Evolutionary conservation across 768 basidiomycete species (phyloP).

Genomic region (Podaxis mareebaensis): DNA sequence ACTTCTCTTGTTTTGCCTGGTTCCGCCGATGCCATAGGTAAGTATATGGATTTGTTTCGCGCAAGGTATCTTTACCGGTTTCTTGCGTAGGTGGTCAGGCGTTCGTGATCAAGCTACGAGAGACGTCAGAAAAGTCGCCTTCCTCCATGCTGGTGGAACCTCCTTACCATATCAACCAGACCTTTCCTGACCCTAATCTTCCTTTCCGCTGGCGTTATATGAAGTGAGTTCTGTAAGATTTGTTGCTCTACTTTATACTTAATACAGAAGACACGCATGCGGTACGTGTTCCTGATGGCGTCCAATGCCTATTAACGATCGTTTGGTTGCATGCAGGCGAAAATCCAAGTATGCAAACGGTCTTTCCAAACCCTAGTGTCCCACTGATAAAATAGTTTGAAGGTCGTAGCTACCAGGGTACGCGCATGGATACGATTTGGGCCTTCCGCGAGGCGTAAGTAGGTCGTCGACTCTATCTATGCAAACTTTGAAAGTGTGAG

Average conservation of each 20-base stretch:
- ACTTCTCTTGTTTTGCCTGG: slow-evolving; percentile 78
- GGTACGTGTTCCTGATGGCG: slow-evolving; percentile 36
- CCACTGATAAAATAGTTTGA: background rate
- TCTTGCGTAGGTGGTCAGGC: slow-evolving; percentile 63
- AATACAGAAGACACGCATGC: slow-evolving; percentile 50
- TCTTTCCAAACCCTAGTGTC: background rate
- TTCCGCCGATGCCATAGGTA: slow-evolving; percentile 65
- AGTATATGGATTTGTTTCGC: slow-evolving; percentile 5
- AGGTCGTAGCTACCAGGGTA: slow-evolving; percentile 41
- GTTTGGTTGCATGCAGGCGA: slow-evolving; percentile 38
- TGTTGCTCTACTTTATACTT: background rate
- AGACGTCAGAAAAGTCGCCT: slow-evolving; percentile 68
- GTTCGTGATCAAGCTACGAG: slow-evolving; percentile 76
- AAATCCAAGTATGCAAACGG: slow-evolving; percentile 46
- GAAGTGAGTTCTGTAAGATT: slow-evolving; percentile 46
- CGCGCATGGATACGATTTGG: slow-evolving; percentile 73
- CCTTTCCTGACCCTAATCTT: slow-evolving; percentile 42
- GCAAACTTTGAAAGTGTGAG: background rate
- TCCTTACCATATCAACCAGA: slow-evolving; percentile 58
- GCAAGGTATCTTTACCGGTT: background rate
- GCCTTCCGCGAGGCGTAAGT: slow-evolving; percentile 65
- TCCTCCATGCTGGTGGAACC: slow-evolving; percentile 77
- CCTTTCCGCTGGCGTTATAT: slow-evolving; percentile 74
- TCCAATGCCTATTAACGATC: background rate
- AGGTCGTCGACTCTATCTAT: background rate